Base-by-base conservation (phyloP, 345 rosid species). In the Crucihimalaya himalaica region DNA sequence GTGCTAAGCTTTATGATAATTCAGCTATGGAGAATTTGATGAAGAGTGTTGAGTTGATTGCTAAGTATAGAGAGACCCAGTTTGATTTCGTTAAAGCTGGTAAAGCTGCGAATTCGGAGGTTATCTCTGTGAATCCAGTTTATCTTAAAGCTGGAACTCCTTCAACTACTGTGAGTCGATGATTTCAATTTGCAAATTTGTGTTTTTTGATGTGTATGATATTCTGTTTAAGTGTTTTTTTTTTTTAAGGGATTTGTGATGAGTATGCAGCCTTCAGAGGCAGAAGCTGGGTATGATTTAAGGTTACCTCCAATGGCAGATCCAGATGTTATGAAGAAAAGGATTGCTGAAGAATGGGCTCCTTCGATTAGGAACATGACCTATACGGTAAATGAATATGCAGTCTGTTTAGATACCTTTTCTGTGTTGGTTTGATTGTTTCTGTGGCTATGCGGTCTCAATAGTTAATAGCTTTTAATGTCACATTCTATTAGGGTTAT, bases 191-290 rank as follows among this genome's bases (percentile, higher is more conserved):
- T 64, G 2, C 28, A 4, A 8, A 8, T 57, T 58, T 47, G 2
- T 23, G 5, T 29, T 4, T 55, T 60, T 42, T 50, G 34, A 19
- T 61, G 35, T 31, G 14, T 13, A 29, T 1, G 50, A 37, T n/a
- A 6, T 16, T 40, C 9, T 32, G 31, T 18, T 14, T 14, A 46
- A 32, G n/a, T 21, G 47, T 16, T n/a, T 52, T 29, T 28, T 55
- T 37, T 53, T 27, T 47, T 56, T 5, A 37, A 89, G 96, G 99
- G 97, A 2, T 91, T 84, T 83, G 91, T 88, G 61, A 95, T 95
- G 93, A 95, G 91, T 80, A 72, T 91, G 93, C 97, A 91, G 43
- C 97, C 96, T 56, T 89, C 97, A 1, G 97, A 88, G 18, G 97
- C 96, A n/a, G 93, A 87, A 83, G 97, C 97, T 21, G 97, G 99